Percentiles rank a stretch among this genome's conserved stretches.
Evolutionary conservation across 2,329 filamentous ascomycete genomes (phyloP).

Genomic region (Alternaria solani): DNA sequence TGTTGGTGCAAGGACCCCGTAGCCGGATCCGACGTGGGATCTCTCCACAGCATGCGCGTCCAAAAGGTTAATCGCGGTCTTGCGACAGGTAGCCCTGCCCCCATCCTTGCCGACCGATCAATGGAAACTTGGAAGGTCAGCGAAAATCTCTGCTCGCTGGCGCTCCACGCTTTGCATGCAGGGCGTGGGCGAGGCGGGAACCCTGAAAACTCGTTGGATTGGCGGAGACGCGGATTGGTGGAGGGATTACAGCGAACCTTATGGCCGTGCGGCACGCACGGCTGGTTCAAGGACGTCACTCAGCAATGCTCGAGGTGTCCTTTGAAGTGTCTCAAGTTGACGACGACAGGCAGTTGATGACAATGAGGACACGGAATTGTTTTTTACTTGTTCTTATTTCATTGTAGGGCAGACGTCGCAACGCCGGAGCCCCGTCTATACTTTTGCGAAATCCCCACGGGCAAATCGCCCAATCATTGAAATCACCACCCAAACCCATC

Average conservation of each 20-base stretch:
- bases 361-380: background rate
- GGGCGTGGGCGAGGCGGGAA: slow-evolving; percentile 7
- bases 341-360: background rate
- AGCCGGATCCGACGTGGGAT: background rate
- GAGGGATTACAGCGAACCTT: slow-evolving; percentile 19
- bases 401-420: slow-evolving; percentile 21
- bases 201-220: slow-evolving; percentile 7
- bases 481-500: slow-evolving; percentile 24
- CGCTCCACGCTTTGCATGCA: slow-evolving; percentile 13
- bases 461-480: slow-evolving; percentile 24
- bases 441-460: slow-evolving; percentile 27
- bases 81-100: background rate
- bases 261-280: slow-evolving; percentile 27
- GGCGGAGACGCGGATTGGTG: slow-evolving; percentile 19
- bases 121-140: slow-evolving; percentile 5
- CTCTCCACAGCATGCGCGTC: slow-evolving; percentile 1
- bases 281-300: slow-evolving; percentile 27
- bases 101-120: slow-evolving; percentile 7
- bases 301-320: slow-evolving; percentile 1
- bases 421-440: slow-evolving; percentile 36
- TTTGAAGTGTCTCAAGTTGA: background rate
- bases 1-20: background rate
- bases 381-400: slow-evolving; percentile 21
- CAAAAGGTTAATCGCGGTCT: slow-evolving; percentile 1
- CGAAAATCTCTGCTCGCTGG: slow-evolving; percentile 19